Evolutionary conservation across 305 asterid genomes (phyloP), one percentile per base, ranked within the genome.

Genomic region (Plantago rigida): DNA sequence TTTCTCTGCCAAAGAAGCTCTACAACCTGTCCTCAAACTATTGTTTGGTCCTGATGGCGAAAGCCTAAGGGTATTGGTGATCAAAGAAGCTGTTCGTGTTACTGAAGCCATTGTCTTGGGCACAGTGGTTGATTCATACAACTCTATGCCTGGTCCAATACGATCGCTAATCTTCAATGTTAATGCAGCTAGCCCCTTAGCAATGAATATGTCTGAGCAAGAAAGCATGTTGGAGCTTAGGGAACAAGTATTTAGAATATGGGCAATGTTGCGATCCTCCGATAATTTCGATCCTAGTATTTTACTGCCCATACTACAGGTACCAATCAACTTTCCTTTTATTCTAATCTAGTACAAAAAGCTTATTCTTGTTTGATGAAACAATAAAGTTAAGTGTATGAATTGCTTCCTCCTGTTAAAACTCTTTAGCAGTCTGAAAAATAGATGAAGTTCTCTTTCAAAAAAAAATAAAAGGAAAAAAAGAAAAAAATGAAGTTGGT

Each of bases 21-120:
- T 92, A 66, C 99, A 92, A 70, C 99, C 99, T 60, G 95, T 92
- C 68, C 84, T 92, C 62, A 92, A 88, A 71, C 82, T 88, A 62
- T 80, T 92, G 69, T 73, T 92, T 76, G 95, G 90, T 56, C 81
- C 92, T 28, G 97, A 92, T 49, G 96, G 97, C 66, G 93, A 80
- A 81, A 76, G 71, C 19, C 82, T 92, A 19, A 83, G 97, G 84
- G 77, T 22, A 66, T 79, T 92, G 64, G 97, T 88, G 55, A 88
- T 87, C 67, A 92, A 81, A 80, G 99, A 92, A 80, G 95, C 96
- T 45, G 75, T 86, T 11, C 82, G 90, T 12, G 87, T 83, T 47
- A 84, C 86, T 67, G 99, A 92, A 85, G 99, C 99, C 60, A 48
- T 92, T 72, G 55, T 81, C 60, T 52, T 92, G 69, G 95, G 94